These are phyloP conservation scores for Didymellaceae sp. DNA, from an alignment of 2,329 filamentous ascomycete genomes.

Conservation along the genomic window DNA sequence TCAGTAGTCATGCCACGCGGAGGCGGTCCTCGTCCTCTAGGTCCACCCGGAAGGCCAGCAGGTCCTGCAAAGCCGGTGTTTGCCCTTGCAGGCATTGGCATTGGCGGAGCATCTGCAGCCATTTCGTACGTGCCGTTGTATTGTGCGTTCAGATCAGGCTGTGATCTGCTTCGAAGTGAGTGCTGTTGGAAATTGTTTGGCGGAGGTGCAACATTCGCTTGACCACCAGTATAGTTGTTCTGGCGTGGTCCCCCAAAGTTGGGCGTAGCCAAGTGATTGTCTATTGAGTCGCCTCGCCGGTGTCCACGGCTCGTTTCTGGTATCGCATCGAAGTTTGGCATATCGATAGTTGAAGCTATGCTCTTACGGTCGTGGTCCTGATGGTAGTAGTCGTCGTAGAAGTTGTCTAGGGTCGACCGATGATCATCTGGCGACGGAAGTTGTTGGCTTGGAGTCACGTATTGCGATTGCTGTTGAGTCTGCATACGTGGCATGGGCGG, in stretches of 20 bases:
- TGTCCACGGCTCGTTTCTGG: constrained; percentile 44
- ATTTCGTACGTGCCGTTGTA: constrained; percentile 69
- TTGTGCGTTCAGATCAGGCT: constrained; percentile 63
- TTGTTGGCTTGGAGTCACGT: constrained; percentile 29
- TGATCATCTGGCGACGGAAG: constrained; percentile 33
- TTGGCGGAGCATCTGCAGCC: constrained; percentile 64
- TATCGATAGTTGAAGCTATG: constrained; percentile 60
- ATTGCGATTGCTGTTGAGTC: constrained; percentile 27
- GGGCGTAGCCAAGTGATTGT: constrained; percentile 41
- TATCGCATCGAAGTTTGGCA: constrained; percentile 69
- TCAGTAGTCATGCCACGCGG: constrained; percentile 32
- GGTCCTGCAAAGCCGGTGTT: constrained; percentile 46
- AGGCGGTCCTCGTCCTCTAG: constrained; percentile 39
- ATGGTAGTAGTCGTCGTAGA: constrained; percentile 59
- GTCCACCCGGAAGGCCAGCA: constrained; percentile 35
- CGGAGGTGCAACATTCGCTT: constrained; percentile 3
- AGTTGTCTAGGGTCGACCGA: constrained; percentile 56
- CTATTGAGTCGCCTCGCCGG: constrained; percentile 47
- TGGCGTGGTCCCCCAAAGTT: constrained; percentile 2
- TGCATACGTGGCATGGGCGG: constrained; percentile 39
- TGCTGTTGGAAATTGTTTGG: constrained; percentile 40
- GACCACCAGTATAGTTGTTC: constrained; percentile 13
- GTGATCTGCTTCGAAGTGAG: constrained; percentile 68
- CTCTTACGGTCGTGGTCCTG: constrained; percentile 44
- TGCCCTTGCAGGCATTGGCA: constrained; percentile 58